Conservation (phyloP, 2,329 filamentous ascomycete species). For the Alternaria atra region DNA sequence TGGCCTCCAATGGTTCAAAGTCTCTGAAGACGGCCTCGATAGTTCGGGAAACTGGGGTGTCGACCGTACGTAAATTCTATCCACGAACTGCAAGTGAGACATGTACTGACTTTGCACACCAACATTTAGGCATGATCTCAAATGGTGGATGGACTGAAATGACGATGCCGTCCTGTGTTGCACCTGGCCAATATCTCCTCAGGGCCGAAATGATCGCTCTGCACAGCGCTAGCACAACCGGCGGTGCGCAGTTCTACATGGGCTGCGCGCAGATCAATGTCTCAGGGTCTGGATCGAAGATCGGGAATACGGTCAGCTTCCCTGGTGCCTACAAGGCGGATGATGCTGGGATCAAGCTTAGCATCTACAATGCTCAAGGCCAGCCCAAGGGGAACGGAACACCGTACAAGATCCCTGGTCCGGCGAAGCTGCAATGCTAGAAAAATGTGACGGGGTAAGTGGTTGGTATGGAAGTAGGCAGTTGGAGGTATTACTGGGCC, state of each 20-base stretch:
- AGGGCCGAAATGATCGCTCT: slow-evolving; percentile 58
- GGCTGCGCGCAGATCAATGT: slow-evolving; percentile 49
- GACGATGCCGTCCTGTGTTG: slow-evolving; percentile 48
- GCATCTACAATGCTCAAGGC: slow-evolving; percentile 40
- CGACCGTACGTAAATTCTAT: slow-evolving; percentile 39
- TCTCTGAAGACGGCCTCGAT: slow-evolving; percentile 53
- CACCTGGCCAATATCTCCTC: slow-evolving; percentile 54
- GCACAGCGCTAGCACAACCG: slow-evolving; percentile 46
- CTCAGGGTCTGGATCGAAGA: slow-evolving; percentile 34
- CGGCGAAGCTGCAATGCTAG: slow-evolving; percentile 61
- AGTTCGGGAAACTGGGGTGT: slow-evolving; percentile 58
- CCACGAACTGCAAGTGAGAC: not conserved
- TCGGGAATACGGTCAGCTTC: slow-evolving; percentile 40
- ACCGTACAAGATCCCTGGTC: slow-evolving; percentile 62
- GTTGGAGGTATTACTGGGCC: not conserved
- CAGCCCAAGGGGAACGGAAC: slow-evolving; percentile 28
- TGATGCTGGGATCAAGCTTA: slow-evolving; percentile 45
- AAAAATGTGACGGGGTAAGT: not conserved
- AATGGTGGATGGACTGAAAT: slow-evolving; percentile 58
- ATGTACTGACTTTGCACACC: not conserved
- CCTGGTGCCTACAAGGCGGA: slow-evolving; percentile 47
- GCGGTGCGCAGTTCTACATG: slow-evolving; percentile 57
- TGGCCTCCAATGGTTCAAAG: slow-evolving; percentile 56
- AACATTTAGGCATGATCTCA: slow-evolving; percentile 51
- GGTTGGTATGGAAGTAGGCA: not conserved